Evolutionary conservation across 225 moss, liverwort and hornwort species (phyloP).

Genomic region (Rhytidiadelphus loreus): DNA sequence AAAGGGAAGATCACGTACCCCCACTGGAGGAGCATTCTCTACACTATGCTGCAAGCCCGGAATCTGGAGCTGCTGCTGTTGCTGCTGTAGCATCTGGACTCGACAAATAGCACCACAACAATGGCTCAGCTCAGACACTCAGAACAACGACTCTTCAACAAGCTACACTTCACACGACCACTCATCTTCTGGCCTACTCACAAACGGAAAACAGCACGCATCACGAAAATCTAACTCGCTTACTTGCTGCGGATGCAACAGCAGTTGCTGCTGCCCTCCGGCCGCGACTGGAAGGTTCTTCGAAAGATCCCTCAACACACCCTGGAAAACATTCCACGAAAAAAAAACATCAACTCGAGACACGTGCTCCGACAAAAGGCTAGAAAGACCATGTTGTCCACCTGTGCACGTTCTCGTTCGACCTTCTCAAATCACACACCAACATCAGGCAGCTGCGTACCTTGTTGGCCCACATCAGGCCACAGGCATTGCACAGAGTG

Average conservation of each 20-base stretch:
- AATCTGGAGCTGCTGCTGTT: constrained; percentile 42
- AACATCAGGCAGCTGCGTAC: background rate
- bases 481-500: constrained; percentile 81
- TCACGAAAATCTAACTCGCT: background rate
- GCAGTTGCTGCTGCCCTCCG: constrained; percentile 59
- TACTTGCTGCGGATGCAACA: constrained; percentile 80
- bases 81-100: constrained; percentile 71
- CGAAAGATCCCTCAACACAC: constrained; percentile 70
- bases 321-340: constrained; percentile 16
- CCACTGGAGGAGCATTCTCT: constrained; percentile 52
- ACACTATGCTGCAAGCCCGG: constrained; percentile 60
- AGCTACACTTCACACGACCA: background rate
- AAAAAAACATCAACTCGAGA: background rate
- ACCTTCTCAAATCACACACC: background rate
- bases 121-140: background rate
- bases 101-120: background rate
- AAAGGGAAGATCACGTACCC: constrained; percentile 1
- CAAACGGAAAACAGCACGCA: background rate
- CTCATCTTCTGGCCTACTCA: background rate
- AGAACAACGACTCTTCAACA: background rate
- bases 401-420: background rate
- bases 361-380: background rate
- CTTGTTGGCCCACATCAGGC: constrained; percentile 94
- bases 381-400: background rate
- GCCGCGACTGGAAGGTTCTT: constrained; percentile 56